Base-by-base conservation (phyloP, 495 filamentous ascomycete species). In the Talaromyces adpressus region DNA sequence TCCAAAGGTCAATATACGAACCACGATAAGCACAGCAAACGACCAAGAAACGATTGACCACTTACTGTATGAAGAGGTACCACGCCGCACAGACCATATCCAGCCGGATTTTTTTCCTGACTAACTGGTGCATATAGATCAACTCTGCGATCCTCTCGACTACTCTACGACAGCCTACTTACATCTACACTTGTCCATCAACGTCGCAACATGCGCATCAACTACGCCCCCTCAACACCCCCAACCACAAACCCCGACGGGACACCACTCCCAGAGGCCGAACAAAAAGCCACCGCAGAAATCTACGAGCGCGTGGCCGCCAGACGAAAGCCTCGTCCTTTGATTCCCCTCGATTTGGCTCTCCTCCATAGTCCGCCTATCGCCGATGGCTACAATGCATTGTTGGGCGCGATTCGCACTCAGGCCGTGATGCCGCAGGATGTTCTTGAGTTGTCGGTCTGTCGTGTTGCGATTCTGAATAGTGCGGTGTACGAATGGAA, bases 361-460 rank as follows among this genome's bases (percentile, higher is more conserved):
- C 83, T 93, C 7, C 78, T 93, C 4, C 90, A 93, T 76, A 82
- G 86, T 7, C 89, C 86, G 29, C 76, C 85, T 2, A 78, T 93
- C 0, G 85, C 91, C 2, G 84, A 91, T 68, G 91, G 91, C 2
- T 94, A 89, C 89, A 93, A 92, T 76, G 76, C 84, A 34, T 92
- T 94, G 74, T 79, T 93, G 16, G 86, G 86, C 45, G 86, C 90
- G 47, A 82, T 94, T 34, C 84, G 91, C 65, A 90, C 86, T 11
- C 75, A 80, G 64, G 90, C 87, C 4, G 74, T 74, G 23, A 73
- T 92, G 1, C 69, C 82, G 0, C 81, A 81, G 5, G 79, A 85
- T 52, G 69, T 89, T 39, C 82, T 87, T 20, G 91, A 94, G 73
- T 69, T 91, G 5, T 85, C 87, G 61, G 91, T 94, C 61, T 89